Conservation (phyloP, 768 basidiomycete species). For the Naematelia aurantialba region DNA sequence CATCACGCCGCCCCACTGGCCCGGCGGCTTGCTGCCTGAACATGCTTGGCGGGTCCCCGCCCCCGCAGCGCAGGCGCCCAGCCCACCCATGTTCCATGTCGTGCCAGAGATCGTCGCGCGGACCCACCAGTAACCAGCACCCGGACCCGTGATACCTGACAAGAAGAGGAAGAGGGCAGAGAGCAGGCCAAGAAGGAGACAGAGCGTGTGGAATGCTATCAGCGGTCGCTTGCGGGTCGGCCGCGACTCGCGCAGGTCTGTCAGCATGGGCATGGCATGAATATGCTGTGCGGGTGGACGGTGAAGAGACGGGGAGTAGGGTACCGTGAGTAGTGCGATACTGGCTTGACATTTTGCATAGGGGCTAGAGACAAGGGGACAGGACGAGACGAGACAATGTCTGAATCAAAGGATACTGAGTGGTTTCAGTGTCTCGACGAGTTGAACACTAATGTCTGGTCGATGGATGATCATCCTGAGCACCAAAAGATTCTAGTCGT, state of each 20-base stretch:
- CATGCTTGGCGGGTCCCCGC: background rate
- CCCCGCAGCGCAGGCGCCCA: constrained; percentile 1
- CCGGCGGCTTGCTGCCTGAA: background rate
- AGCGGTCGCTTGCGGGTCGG: background rate
- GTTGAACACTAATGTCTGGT: too few relatives aligned
- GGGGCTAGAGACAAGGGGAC: background rate
- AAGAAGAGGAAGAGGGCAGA: constrained; percentile 1
- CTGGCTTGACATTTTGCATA: background rate
- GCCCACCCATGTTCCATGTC: constrained; percentile 3
- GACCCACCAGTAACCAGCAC: background rate
- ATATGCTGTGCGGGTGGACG: too few relatives aligned
- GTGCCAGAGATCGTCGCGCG: background rate
- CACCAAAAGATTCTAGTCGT: too few relatives aligned
- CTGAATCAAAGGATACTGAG: too few relatives aligned
- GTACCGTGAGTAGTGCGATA: background rate
- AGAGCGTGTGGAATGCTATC: background rate
- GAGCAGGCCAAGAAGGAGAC: background rate
- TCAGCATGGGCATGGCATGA: background rate
- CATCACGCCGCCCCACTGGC: background rate
- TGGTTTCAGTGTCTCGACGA: too few relatives aligned
- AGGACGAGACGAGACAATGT: too few relatives aligned
- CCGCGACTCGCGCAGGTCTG: background rate
- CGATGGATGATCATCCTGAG: too few relatives aligned
- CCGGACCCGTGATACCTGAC: background rate
- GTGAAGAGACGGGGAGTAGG: background rate